Evolutionary conservation across 2,329 filamentous ascomycete genomes (phyloP), one percentile per base, ranked within the genome.

Genomic region (Bipolaris oryzae): DNA sequence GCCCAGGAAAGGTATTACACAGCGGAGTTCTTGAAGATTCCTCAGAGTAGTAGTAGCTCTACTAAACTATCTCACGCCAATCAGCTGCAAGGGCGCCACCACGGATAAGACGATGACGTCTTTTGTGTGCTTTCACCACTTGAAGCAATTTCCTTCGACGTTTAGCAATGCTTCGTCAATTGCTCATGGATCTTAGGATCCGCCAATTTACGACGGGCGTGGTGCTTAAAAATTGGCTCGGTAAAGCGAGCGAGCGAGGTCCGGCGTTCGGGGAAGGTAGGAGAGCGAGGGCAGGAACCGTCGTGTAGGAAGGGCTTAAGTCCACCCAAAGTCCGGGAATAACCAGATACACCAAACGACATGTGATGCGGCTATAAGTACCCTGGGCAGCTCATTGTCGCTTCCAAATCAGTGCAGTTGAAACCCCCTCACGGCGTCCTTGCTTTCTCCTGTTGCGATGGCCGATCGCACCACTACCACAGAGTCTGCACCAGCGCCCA

Each of bases 291-390:
- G 45, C 25, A 16, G 44, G 38, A 48, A 45, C 41, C 31, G 16
- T 37, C 48, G 10, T 28, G 16, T 20, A n/a, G 9, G 6, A 39
- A 43, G 44, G 20, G 39, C 20, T 50, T 56, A 53, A 54, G 41
- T 50, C 38, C 54, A 50, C 31, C 16, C 23, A 48, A 44, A 35
- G 10, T 50, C 58, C 60, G 57, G 55, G 33, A 56, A 62, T 62
- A 62, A 62, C n/a, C 25, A 39, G 38, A 48, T 34, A 38, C 38
- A 48, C 16, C 11, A 33, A 18, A 21, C 44, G 42, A 48, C 23
- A 15, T 33, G 11, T 34, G 31, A 38, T 15, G 44, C 21, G 20
- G 15, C 23, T 60, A 60, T 44, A 55, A 58, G 56, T 55, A 53
- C 23, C 28, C 37, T 18, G 18, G 41, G 37, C 25, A n/a, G 34